A percentile compares a stretch with the other conserved stretches of the same genome.
phyloP scores from a whole-genome alignment of 2,329 filamentous ascomycete genomes.

The Pestalotiopsis sp. region DNA sequence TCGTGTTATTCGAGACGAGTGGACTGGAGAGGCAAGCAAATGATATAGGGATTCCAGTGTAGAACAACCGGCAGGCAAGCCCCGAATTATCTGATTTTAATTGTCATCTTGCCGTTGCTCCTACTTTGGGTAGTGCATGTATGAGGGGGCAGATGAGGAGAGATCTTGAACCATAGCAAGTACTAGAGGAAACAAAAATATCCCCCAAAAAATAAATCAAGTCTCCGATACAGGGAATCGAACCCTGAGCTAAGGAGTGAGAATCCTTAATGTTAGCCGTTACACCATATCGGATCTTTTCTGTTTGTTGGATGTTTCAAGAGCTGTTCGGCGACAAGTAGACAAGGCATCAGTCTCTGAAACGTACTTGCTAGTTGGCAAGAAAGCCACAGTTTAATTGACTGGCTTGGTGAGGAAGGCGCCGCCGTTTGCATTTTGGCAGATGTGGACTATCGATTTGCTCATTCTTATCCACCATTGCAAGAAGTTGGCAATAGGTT shows the following conservation, averaged over 20 bases:
- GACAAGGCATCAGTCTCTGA: background rate
- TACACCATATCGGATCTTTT: slow-evolving; percentile 19
- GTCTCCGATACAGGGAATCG: slow-evolving; percentile 19
- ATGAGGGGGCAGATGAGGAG: background rate
- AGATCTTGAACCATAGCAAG: background rate
- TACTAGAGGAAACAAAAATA: background rate
- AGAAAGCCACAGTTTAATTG: background rate
- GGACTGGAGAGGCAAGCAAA: too few relatives aligned
- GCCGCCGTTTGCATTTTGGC: background rate
- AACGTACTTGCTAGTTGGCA: background rate
- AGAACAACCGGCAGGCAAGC: too few relatives aligned
- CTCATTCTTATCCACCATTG: too few relatives aligned
- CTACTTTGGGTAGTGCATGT: background rate
- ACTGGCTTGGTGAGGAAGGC: background rate
- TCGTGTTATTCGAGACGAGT: too few relatives aligned
- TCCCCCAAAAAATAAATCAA: background rate
- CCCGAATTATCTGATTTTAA: too few relatives aligned
- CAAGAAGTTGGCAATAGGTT: too few relatives aligned
- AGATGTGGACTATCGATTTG: too few relatives aligned
- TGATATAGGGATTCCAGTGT: too few relatives aligned
- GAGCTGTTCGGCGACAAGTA: background rate
- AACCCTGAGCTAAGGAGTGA: slow-evolving; percentile 20
- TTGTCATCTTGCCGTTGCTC: background rate
- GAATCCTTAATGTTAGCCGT: slow-evolving; percentile 19
- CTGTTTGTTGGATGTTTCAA: background rate